phyloP scores from a whole-genome alignment of 2,329 filamentous ascomycete species.

The Cordyceps tenuipes region DNA sequence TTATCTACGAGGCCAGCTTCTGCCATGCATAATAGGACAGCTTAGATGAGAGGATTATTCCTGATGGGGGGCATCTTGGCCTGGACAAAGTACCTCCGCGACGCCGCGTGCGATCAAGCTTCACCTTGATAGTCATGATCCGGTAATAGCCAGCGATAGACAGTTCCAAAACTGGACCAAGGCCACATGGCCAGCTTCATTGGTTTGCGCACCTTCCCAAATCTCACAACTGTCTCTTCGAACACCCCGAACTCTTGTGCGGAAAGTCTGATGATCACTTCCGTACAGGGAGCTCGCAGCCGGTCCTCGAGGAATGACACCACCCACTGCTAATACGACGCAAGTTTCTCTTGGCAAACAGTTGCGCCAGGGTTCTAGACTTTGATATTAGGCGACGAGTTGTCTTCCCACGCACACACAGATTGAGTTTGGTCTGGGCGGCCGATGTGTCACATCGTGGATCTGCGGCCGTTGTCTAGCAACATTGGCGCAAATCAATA shows the following conservation, averaged over 20 bases:
- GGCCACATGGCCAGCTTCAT: background rate
- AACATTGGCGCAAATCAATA: no score
- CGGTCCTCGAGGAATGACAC: background rate
- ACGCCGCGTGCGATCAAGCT: background rate
- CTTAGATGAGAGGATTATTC: background rate
- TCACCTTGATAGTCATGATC: background rate
- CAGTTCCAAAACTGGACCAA: background rate
- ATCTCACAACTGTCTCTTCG: background rate
- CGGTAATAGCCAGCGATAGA: background rate
- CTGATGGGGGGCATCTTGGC: background rate
- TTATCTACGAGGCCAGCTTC: background rate
- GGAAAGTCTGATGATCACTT: background rate
- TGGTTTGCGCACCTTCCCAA: background rate
- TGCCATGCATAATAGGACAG: background rate
- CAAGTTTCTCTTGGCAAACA: background rate
- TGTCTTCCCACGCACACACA: background rate
- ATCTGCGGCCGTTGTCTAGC: no score
- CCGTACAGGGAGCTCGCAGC: background rate
- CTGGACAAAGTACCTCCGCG: background rate
- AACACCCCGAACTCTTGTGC: background rate
- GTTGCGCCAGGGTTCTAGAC: background rate
- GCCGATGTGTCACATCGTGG: background rate
- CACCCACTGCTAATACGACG: background rate
- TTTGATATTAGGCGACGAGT: background rate
- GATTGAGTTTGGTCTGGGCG: background rate